Base-by-base conservation (phyloP, 1,284 basidiomycete genomes). In the Trichosporon ovoides region DNA sequence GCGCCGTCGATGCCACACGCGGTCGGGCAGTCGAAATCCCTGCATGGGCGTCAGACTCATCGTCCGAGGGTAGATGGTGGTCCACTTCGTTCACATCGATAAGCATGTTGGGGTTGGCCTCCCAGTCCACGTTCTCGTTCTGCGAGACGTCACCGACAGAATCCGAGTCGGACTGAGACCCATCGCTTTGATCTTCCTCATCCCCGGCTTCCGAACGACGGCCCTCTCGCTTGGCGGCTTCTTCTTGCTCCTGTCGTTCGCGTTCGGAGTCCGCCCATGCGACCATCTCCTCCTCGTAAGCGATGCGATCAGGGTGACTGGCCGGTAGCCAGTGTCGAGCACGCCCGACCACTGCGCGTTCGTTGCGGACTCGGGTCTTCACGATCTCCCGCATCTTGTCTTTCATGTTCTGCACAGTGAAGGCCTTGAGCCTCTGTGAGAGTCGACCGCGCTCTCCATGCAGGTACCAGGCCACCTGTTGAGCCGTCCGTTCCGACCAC, bases 361-460 rank as follows among this genome's bases (percentile, higher is more conserved):
- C 38, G 18, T 68, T 52, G n/a, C 67, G 68, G 19, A 56, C 16
- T 5, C 72, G 49, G 6, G 59, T 52, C 14, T 46, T 38, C 12
- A 73, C 65, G 12, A 67, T 68, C 6, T 54, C 55, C 16, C 64
- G 49, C 66, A 75, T 69, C 66, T 72, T 73, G 43, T 72, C 71
- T 53, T 71, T 72, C 73, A 75, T 73, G 56, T 75, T 68, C 56
- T 73, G 69, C 2, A 65, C 56, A 38, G 67, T 70, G 56, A 62
- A 70, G 22, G 63, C 48, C 53, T 61, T 55, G 31, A 75, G 58
- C 2, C 18, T 16, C 14, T 63, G 43, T 0, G 49, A 46, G 3
- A 59, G 7, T 20, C 19, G 28, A 0, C 70, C 73, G 43, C 53
- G 52, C 34, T 72, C 73, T 14, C 73, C 73, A 51, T 69, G 61